Conservation (phyloP, 2,329 filamentous ascomycete genomes). For the Colletotrichum melonis region DNA sequence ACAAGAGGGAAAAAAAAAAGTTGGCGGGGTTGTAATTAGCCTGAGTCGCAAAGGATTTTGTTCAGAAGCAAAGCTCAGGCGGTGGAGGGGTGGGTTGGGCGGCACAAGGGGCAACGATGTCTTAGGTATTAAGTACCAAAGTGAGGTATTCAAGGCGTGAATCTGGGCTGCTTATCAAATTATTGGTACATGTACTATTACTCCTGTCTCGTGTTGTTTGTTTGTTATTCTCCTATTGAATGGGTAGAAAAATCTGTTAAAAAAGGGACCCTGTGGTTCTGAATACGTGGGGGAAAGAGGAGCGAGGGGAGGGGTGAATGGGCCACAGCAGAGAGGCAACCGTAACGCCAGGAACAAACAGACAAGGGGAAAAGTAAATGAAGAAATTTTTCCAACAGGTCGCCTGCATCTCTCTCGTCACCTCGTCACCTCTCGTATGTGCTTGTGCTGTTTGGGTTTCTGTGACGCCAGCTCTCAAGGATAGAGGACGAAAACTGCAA, state of each 20-base stretch:
- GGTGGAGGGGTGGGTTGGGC: slow-evolving; percentile 37
- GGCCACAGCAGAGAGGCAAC: background rate
- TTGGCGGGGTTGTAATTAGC: slow-evolving; percentile 22
- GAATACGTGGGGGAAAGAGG: background rate
- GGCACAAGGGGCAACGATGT: background rate
- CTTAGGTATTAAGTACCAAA: slow-evolving; percentile 15
- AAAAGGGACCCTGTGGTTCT: slow-evolving; percentile 9
- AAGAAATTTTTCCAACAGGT: background rate
- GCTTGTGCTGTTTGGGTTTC: background rate
- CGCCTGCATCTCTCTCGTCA: background rate
- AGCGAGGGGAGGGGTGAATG: background rate
- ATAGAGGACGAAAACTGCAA: background rate
- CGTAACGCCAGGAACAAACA: background rate
- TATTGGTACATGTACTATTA: background rate
- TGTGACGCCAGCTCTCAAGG: background rate
- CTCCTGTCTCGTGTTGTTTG: background rate
- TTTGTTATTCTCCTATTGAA: background rate
- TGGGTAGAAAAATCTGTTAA: background rate
- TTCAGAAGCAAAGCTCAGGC: slow-evolving; percentile 27
- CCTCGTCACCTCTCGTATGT: background rate
- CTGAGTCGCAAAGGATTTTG: slow-evolving; percentile 34
- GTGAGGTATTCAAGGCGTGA: slow-evolving; percentile 3
- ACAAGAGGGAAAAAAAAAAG: background rate
- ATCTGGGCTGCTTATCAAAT: slow-evolving; percentile 29
- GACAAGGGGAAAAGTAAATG: background rate